A percentile compares a stretch with the other conserved stretches of the same genome.
Conservation (phyloP, 1,139 yeast genomes). For the Sugiyamaella xylanicola region DNA sequence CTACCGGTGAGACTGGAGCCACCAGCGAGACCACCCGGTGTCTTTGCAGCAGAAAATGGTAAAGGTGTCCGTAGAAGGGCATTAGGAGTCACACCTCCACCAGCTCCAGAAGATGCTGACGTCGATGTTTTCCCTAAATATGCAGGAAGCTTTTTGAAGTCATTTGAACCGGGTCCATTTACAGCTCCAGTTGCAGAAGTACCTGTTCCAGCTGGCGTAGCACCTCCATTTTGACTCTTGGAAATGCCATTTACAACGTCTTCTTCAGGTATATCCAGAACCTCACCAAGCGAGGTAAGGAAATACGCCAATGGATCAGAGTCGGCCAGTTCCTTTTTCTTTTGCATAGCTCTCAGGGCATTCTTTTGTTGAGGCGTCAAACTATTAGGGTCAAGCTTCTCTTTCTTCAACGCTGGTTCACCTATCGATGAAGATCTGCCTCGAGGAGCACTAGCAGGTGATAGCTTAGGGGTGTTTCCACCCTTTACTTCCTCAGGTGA, state of each 20-base stretch:
- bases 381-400: slow-evolving; percentile 30
- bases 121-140: background rate
- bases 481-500: slow-evolving; percentile 30
- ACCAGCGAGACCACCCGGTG: slow-evolving; percentile 26
- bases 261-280: slow-evolving; percentile 35
- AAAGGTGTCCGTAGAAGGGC: slow-evolving; percentile 36
- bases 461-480: slow-evolving; percentile 18
- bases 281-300: slow-evolving; percentile 37
- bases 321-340: slow-evolving; percentile 34
- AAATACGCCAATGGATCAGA: slow-evolving; percentile 37
- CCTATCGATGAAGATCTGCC: slow-evolving; percentile 15
- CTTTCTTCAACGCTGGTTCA: slow-evolving; percentile 34
- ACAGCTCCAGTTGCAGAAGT: background rate
- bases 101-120: background rate
- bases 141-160: background rate
- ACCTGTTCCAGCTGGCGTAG: background rate
- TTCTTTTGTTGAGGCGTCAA: slow-evolving; percentile 27
- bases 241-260: slow-evolving; percentile 26
- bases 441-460: slow-evolving; percentile 18
- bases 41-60: slow-evolving; percentile 34
- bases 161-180: background rate
- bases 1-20: slow-evolving; percentile 10
- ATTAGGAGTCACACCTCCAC: slow-evolving; percentile 32
- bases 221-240: slow-evolving; percentile 14
- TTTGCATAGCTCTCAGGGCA: slow-evolving; percentile 28